Conservation (phyloP, 1,139 yeast genomes). For the Yamadazyma blattariae region DNA sequence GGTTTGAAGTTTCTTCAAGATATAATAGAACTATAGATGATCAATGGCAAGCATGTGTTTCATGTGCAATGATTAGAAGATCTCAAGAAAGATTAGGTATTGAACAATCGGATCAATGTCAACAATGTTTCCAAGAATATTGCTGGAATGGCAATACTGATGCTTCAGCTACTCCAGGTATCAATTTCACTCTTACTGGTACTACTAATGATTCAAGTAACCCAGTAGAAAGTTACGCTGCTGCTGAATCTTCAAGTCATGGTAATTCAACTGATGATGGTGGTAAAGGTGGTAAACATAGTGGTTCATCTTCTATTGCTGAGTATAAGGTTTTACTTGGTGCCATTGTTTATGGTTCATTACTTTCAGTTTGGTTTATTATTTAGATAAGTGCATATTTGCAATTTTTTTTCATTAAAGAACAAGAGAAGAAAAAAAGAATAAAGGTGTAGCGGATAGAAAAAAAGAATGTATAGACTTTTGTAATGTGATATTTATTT, state of each 20-base stretch:
- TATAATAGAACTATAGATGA: slow-evolving; percentile 68
- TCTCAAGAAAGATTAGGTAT: slow-evolving; percentile 70
- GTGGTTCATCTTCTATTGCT: not conserved
- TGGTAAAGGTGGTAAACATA: slow-evolving; percentile 1
- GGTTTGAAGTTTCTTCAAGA: slow-evolving; percentile 75
- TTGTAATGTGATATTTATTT: no score
- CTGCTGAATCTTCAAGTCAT: not conserved
- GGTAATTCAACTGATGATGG: not conserved
- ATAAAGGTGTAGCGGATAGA: no score
- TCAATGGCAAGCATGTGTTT: slow-evolving; percentile 77
- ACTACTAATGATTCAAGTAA: slow-evolving; percentile 34
- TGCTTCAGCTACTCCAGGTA: slow-evolving; percentile 19
- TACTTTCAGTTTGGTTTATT: slow-evolving; percentile 2
- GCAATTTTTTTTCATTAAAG: no score
- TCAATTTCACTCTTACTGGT: slow-evolving; percentile 49
- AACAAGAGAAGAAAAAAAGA: no score
- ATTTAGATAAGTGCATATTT: no score
- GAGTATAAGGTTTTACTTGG: slow-evolving; percentile 1
- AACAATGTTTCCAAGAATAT: slow-evolving; percentile 65
- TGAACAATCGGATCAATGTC: slow-evolving; percentile 69
- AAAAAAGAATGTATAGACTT: no score
- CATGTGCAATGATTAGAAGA: slow-evolving; percentile 86
- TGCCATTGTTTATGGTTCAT: slow-evolving; percentile 1
- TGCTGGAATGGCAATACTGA: slow-evolving; percentile 73
- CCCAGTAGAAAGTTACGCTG: slow-evolving; percentile 2